Conservation (phyloP, 2,329 filamentous ascomycete species). For the Alternaria incomplexa region DNA sequence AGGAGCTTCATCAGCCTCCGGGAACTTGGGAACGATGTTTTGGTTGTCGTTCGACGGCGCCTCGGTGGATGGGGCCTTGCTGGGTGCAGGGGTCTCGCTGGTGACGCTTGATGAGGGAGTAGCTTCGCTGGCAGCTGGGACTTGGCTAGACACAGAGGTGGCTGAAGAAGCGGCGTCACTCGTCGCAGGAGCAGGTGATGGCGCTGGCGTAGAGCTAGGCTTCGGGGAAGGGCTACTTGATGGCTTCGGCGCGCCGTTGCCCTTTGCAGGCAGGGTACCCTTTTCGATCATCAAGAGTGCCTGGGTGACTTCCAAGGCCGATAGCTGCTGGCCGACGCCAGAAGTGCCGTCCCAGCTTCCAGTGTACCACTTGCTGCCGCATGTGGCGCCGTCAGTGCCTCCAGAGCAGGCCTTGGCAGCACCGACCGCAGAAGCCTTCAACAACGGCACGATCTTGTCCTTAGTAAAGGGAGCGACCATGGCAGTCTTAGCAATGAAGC, state of each 20-base stretch:
- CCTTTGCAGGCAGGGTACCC: conserved; percentile 36
- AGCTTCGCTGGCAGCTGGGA: neutral
- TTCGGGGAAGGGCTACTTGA: conserved; percentile 18
- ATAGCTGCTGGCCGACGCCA: conserved; percentile 54
- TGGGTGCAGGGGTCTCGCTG: neutral
- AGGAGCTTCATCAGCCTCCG: conserved; percentile 6
- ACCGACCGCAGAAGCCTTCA: conserved; percentile 51
- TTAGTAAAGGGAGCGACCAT: conserved; percentile 52
- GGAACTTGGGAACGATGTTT: conserved; percentile 7
- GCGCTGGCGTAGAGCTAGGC: conserved; percentile 21
- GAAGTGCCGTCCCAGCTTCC: conserved; percentile 50
- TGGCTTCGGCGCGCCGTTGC: conserved; percentile 27
- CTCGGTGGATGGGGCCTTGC: conserved; percentile 7
- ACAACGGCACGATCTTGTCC: conserved; percentile 45
- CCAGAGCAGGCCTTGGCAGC: conserved; percentile 54
- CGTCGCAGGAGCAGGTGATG: conserved; percentile 2
- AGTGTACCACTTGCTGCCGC: conserved; percentile 55
- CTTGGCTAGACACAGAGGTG: conserved; percentile 5
- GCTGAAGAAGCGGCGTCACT: conserved; percentile 6
- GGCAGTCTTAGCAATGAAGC: conserved; percentile 63
- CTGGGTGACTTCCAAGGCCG: conserved; percentile 54
- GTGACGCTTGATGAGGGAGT: conserved; percentile 3
- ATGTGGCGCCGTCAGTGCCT: conserved; percentile 47
- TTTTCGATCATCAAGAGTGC: conserved; percentile 48
- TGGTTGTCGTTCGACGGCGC: neutral